phyloP scores from a whole-genome alignment of 192 early-diverging fungal species.

The Podochytrium sp. region DNA sequence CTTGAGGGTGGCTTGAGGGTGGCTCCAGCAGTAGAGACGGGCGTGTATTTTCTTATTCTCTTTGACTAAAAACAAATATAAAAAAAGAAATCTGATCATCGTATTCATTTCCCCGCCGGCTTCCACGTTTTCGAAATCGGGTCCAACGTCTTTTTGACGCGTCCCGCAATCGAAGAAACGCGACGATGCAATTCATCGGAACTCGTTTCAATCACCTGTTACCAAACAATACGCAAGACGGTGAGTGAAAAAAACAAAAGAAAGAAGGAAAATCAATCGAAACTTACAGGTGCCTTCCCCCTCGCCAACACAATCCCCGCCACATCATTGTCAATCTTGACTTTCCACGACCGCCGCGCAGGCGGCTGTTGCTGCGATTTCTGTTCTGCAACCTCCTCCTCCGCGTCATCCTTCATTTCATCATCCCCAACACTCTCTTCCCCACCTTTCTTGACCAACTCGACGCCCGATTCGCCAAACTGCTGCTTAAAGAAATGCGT shows the following conservation, averaged over 20 bases:
- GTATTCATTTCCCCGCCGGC: background rate
- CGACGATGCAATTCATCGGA: slow-evolving; percentile 30
- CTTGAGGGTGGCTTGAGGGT: background rate
- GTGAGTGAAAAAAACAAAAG: background rate
- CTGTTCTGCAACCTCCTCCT: background rate
- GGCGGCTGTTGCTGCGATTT: background rate
- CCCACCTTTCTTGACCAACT: background rate
- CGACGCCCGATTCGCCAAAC: slow-evolving; percentile 17
- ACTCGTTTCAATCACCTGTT: slow-evolving; percentile 6
- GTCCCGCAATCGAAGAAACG: slow-evolving; percentile 5
- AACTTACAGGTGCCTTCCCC: slow-evolving; percentile 16
- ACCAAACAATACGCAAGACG: background rate
- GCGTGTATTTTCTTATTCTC: too few species aligned
- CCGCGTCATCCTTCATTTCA: background rate
- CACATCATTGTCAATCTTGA: slow-evolving; percentile 22
- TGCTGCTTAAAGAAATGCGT: slow-evolving; percentile 19
- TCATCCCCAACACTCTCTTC: background rate
- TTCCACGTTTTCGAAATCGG: slow-evolving; percentile 30
- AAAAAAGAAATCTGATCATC: background rate
- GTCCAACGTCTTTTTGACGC: slow-evolving; percentile 23
- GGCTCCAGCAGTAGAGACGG: too few species aligned
- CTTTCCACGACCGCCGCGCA: slow-evolving; percentile 25
- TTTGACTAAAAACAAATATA: background rate
- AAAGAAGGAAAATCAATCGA: background rate
- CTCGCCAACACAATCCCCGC: slow-evolving; percentile 22